Percentiles rank a stretch among this genome's conserved stretches.
Evolutionary conservation across 768 basidiomycete genomes (phyloP).

Genomic region (Podaxis sp.): DNA sequence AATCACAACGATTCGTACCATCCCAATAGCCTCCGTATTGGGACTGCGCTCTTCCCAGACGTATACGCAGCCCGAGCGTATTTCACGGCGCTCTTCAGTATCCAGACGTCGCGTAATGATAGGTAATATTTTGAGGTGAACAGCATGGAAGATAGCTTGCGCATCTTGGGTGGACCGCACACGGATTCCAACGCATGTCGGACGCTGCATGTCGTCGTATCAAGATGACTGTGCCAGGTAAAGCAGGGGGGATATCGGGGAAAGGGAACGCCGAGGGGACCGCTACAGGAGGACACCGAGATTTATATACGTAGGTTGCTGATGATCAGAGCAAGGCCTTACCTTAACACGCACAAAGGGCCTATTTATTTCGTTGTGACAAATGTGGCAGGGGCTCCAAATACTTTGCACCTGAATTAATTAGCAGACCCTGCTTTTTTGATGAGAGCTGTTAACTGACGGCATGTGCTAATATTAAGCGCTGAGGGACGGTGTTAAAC

Average conservation of each 20-base stretch:
- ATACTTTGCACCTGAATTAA: slow-evolving; percentile 11
- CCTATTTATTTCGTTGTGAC: slow-evolving; percentile 9
- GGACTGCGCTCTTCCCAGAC: slow-evolving; percentile 84
- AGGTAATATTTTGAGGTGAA: slow-evolving; percentile 52
- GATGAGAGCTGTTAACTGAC: slow-evolving; percentile 13
- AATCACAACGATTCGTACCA: slow-evolving; percentile 35
- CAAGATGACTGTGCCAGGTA: not conserved
- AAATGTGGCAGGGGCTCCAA: slow-evolving; percentile 7
- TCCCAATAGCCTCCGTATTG: slow-evolving; percentile 62
- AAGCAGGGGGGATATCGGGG: slow-evolving; percentile 1
- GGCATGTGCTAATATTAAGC: slow-evolving; percentile 7
- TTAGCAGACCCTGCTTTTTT: not conserved
- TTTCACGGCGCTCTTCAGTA: slow-evolving; percentile 70
- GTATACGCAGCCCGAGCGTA: slow-evolving; percentile 71
- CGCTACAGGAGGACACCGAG: not conserved
- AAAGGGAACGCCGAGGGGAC: slow-evolving; percentile 2
- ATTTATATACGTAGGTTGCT: slow-evolving; percentile 19
- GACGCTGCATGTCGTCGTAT: slow-evolving; percentile 52
- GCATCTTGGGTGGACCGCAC: slow-evolving; percentile 68
- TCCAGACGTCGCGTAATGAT: slow-evolving; percentile 74
- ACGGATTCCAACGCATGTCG: slow-evolving; percentile 65
- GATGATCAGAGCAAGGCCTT: slow-evolving; percentile 27
- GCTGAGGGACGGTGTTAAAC: slow-evolving; percentile 8
- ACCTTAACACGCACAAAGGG: slow-evolving; percentile 22
- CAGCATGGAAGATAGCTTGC: slow-evolving; percentile 74